Base-by-base conservation (phyloP, 352 stramenopile genomes). In the Phytopythium vexans region DNA sequence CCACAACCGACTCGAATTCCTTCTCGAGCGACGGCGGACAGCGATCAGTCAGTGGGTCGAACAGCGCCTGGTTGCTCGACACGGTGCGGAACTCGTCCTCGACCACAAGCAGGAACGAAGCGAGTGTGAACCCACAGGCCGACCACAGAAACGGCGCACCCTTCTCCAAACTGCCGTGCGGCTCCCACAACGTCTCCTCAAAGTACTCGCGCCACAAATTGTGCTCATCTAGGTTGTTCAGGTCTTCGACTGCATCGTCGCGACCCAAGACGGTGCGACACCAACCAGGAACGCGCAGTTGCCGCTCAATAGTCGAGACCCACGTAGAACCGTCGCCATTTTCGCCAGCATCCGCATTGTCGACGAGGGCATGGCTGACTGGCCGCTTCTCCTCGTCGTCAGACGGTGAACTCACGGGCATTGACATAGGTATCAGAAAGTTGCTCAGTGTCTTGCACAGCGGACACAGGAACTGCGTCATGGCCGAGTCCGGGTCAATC, bases 391-490 rank as follows among this genome's bases (percentile, higher is more conserved):
- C 44, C 16, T 72, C 53, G 10, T 37, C 42, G 27, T 64, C 48
- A 10, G 45, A 40, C 35, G 45, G 14, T 15, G 40, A 43, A 4
- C 58, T 47, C 27, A 64, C 62, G 4, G 79, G 77, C 45, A 88
- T 75, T 6, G 77, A 79, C 7, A 79, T 86, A 27, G 90, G 89
- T 33, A 97, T 79, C 32, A 97, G 63, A 42, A 96, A 92, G 56
- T 97, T 97, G 59, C 85, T 94, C 33, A 97, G 55, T 7, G 75
- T 94, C 69, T 97, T 97, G 66, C 91, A 97, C 46, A 97, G 53
- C 8, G 91, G 91, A 52, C 91, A 97, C 43, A 97, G 57, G 31
- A 97, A 97, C 60, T 97, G 86, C 6, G 80, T 95, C 86, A 95
- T 95, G 8, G 80, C 74, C 39, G 86, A 91, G 56, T 95, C 86